phyloP scores from a whole-genome alignment of 345 rosid genomes.

The Triadica sebifera region DNA sequence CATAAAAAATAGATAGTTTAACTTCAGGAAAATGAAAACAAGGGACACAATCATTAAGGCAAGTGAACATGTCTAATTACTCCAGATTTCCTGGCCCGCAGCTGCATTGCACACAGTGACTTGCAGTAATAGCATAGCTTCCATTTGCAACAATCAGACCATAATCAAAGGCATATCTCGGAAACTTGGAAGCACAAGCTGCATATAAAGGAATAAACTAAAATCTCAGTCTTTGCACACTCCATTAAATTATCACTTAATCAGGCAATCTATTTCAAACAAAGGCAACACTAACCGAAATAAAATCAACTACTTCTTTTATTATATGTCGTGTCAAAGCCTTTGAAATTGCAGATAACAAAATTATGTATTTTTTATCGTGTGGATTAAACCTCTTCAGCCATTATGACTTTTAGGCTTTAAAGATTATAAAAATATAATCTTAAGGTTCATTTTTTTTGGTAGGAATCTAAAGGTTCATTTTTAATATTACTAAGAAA shows the following conservation, averaged over 20 bases:
- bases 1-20: not conserved
- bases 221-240: not conserved
- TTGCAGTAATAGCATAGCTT: constrained; percentile 86
- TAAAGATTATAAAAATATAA: no score
- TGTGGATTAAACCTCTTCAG: no score
- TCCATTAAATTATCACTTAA: not conserved
- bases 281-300: not conserved
- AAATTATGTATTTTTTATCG: no score
- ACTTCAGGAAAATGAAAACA: not conserved
- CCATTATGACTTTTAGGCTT: no score
- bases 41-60: constrained; percentile 12
- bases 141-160: constrained; percentile 87
- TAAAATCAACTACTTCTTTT: no score
- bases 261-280: not conserved
- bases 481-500: no score
- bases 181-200: constrained; percentile 93
- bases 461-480: no score
- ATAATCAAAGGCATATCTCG: constrained; percentile 65
- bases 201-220: constrained; percentile 26
- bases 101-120: constrained; percentile 95
- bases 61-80: constrained; percentile 38
- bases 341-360: no score
- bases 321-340: no score
- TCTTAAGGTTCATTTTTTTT: no score
- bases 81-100: constrained; percentile 78